Percentiles rank a stretch among this genome's conserved stretches.
Evolutionary conservation across 2,329 filamentous ascomycete species (phyloP).

Genomic region (Alternaria postmessia): DNA sequence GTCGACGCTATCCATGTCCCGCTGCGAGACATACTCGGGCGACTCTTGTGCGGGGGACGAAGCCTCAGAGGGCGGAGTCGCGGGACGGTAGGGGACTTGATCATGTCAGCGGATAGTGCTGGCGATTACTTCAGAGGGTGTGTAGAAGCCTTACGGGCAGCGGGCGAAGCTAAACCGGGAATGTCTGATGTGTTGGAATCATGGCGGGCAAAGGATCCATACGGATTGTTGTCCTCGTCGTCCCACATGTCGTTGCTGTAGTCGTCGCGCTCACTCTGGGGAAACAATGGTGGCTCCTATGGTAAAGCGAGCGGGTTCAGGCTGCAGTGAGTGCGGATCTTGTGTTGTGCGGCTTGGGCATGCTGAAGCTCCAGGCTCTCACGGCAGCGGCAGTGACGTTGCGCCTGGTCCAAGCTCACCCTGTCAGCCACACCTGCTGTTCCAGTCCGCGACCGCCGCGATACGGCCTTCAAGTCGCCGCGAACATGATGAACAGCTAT

Average conservation of each 20-base stretch:
- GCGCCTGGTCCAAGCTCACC: conserved; percentile 15
- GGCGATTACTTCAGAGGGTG: neutral
- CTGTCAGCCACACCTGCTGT: conserved; percentile 5
- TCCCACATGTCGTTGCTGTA: conserved; percentile 78
- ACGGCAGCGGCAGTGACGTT: conserved; percentile 19
- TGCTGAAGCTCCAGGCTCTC: conserved; percentile 17
- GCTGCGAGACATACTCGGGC: conserved; percentile 63
- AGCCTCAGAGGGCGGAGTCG: conserved; percentile 73
- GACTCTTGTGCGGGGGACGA: conserved; percentile 73
- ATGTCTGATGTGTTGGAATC: conserved; percentile 77
- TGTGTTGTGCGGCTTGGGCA: conserved; percentile 2
- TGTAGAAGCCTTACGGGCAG: conserved; percentile 45
- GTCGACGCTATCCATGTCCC: conserved; percentile 68
- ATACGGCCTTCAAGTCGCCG: neutral
- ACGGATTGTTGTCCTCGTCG: conserved; percentile 98
- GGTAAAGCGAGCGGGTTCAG: neutral
- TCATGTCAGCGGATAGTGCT: conserved; percentile 16
- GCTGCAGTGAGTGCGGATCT: conserved; percentile 5
- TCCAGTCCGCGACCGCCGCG: neutral
- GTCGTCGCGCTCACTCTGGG: neutral
- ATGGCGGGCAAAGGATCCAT: conserved; percentile 89
- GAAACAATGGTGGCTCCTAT: neutral
- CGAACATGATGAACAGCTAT: too few relatives aligned
- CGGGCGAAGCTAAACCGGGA: conserved; percentile 51
- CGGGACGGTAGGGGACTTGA: conserved; percentile 59